Base-by-base conservation (phyloP, 129 eudicot species). In the Heracleum sosnowskyi region DNA sequence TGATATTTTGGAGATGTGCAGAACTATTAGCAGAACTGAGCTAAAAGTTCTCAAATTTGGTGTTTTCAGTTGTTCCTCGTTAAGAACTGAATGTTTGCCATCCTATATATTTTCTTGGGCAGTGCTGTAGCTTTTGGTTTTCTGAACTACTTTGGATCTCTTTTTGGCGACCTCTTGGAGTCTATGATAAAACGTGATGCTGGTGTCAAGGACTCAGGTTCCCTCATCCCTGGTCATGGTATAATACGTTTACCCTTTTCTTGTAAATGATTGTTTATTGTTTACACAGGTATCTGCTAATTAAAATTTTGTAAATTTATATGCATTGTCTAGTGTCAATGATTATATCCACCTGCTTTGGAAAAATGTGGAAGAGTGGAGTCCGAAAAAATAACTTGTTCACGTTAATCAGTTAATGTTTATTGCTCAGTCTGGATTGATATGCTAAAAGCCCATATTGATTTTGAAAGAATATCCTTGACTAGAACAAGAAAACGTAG, bases 161-260 rank as follows among this genome's bases (percentile, higher is more conserved):
- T 95, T 63, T 95, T 92, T 81, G 99, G 99, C 66, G 99, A 95
- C 86, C 97, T 95, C 28, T 83, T 83, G 57, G 97, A 95, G 82
- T 95, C 99, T 17, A 88, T 95, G 96, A 95, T 95, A 87, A 95
- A 95, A 53, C 95, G 99, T 55, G 99, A 95, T 87, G 99, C 99
- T 5, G 99, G 99, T 73, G 97, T 91, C 62, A 95, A 95, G 90
- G 99, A 95, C 84, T 95, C 99, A n/a, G 99, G 99, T 4, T 87
- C 99, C 9, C 99, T 95, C 87, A 95, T 95, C 49, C 99, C 99
- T 24, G 99, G 99, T 60, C 99, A 95, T 78, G 99, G 99, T 95
- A 88, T 85, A 31, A 24, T 34, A n/a, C 12, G 70, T 79, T 69
- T 4, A 35, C 78, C 53, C 39, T 45, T 28, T 2, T 39, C 15